These are phyloP conservation scores for Phytophthora agathidicida DNA, from an alignment of 352 stramenopile species.

Conservation along the genomic window DNA sequence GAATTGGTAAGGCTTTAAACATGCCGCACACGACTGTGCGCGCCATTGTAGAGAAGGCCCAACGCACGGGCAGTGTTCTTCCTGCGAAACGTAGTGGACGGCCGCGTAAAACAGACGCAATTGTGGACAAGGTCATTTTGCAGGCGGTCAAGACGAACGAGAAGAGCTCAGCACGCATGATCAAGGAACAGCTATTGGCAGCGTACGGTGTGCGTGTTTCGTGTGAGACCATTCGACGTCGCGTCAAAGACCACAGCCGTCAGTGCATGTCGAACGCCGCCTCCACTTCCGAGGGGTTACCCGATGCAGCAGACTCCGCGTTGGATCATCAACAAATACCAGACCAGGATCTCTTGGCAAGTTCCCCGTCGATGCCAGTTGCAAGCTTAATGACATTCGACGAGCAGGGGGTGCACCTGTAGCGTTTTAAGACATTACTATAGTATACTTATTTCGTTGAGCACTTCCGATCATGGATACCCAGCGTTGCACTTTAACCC, in stretches of 20 bases:
- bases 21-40: slow-evolving; percentile 80
- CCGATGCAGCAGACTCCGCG: not conserved
- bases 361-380: not conserved
- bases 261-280: slow-evolving; percentile 19
- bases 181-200: slow-evolving; percentile 57
- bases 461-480: no score
- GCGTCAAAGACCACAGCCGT: slow-evolving; percentile 66
- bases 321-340: not conserved
- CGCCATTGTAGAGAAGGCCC: slow-evolving; percentile 70
- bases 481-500: no score
- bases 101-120: slow-evolving; percentile 67
- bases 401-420: slow-evolving; percentile 22
- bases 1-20: slow-evolving; percentile 61
- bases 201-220: slow-evolving; percentile 62
- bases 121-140: slow-evolving; percentile 70
- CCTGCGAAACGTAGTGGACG: slow-evolving; percentile 60
- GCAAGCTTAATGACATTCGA: slow-evolving; percentile 13
- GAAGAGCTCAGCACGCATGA: slow-evolving; percentile 63
- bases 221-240: slow-evolving; percentile 72
- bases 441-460: no score
- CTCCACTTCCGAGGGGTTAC: not conserved
- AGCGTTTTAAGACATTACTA: no score
- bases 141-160: slow-evolving; percentile 61
- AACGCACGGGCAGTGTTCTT: slow-evolving; percentile 54
- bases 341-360: not conserved